These are phyloP conservation scores for Pseudophaeomoniella oleicola DNA, from an alignment of 2,329 filamentous ascomycete genomes.

Conservation along the genomic window DNA sequence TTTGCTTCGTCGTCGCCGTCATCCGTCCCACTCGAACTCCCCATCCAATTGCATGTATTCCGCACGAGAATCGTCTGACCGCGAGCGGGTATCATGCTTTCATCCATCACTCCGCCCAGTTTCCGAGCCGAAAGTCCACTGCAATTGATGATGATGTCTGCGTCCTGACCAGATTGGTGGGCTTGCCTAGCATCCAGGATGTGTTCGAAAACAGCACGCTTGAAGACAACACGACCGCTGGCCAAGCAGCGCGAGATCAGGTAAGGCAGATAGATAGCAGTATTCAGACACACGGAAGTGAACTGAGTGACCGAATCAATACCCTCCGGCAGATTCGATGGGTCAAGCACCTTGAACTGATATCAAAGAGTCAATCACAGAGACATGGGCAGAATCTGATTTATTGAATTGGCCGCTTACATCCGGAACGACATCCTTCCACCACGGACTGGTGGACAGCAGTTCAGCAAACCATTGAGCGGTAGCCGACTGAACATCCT, in stretches of 20 bases:
- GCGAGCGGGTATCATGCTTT: conserved; percentile 56
- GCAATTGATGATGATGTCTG: conserved; percentile 67
- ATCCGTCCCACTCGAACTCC: conserved; percentile 55
- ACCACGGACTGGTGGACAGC: conserved; percentile 57
- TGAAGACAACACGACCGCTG: conserved; percentile 54
- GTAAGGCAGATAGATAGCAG: conserved; percentile 74
- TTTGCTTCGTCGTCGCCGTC: conserved; percentile 57
- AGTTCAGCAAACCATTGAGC: conserved; percentile 53
- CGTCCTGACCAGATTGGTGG: conserved; percentile 42
- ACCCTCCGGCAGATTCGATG: conserved; percentile 20
- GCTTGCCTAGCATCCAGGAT: conserved; percentile 58
- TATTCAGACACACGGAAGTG: conserved; percentile 83
- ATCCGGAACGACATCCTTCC: conserved; percentile 54
- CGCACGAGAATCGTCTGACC: conserved; percentile 76
- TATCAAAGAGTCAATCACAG: not conserved
- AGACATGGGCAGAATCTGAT: too few relatives aligned
- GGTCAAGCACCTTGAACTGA: not conserved
- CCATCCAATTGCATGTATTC: conserved; percentile 61
- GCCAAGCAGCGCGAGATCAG: conserved; percentile 61
- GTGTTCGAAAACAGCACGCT: conserved; percentile 51
- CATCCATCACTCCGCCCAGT: conserved; percentile 70
- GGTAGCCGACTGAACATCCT: conserved; percentile 42
- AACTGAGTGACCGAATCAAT: conserved; percentile 62
- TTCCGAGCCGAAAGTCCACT: conserved; percentile 62
- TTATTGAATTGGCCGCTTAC: too few relatives aligned